Evolutionary conservation across 805 yeast genomes (phyloP).

Genomic region (Saccharomyces jurei): DNA sequence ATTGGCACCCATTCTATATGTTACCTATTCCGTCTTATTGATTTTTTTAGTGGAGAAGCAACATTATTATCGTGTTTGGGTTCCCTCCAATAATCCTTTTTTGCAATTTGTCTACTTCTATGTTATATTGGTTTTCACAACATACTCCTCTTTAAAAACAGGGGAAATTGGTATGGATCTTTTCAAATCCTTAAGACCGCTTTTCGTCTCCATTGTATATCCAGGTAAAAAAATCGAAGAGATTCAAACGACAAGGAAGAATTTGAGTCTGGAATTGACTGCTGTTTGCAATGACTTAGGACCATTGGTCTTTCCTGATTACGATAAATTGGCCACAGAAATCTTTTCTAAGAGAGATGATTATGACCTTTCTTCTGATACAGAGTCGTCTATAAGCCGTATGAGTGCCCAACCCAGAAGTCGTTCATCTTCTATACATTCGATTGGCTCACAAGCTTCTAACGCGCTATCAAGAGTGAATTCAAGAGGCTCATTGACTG

Average conservation of each 20-base stretch:
- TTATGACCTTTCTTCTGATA: conserved; percentile 1
- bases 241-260: conserved; percentile 51
- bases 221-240: conserved; percentile 38
- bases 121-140: conserved; percentile 57
- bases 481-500: conserved; percentile 53
- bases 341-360: conserved; percentile 1
- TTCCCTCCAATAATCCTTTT: conserved; percentile 16
- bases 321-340: conserved; percentile 35
- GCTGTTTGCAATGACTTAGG: conserved; percentile 76
- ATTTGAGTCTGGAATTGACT: conserved; percentile 64
- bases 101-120: conserved; percentile 40
- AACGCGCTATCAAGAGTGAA: conserved; percentile 56
- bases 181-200: conserved; percentile 71
- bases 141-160: conserved; percentile 77
- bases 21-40: conserved; percentile 51
- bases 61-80: conserved; percentile 29
- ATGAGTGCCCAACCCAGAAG: conserved; percentile 8
- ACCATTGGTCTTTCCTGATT: conserved; percentile 81
- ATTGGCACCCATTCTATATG: conserved; percentile 76
- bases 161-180: conserved; percentile 91
- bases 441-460: conserved; percentile 36
- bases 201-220: conserved; percentile 38
- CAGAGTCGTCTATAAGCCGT: background rate
- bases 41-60: conserved; percentile 32
- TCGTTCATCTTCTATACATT: conserved; percentile 23